These are phyloP conservation scores for Phanerochaete carnosa DNA, from an alignment of 768 basidiomycete genomes.

Conservation along the genomic window DNA sequence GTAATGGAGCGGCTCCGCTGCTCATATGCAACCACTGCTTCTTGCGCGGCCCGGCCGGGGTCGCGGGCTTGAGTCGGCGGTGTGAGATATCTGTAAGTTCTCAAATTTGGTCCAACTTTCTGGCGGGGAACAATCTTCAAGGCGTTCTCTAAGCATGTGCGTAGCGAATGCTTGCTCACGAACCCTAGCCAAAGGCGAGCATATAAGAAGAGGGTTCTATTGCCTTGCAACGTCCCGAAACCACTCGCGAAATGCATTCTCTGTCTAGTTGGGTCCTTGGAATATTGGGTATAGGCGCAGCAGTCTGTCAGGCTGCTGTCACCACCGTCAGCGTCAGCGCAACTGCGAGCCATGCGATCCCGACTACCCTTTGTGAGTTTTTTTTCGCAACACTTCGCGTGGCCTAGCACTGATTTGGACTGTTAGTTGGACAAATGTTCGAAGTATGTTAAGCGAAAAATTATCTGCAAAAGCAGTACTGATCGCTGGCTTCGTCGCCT, in stretches of 20 bases:
- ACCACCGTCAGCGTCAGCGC: constrained; percentile 40
- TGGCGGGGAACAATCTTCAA: neutral
- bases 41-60: neutral
- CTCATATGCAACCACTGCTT: neutral
- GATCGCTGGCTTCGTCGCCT: no score
- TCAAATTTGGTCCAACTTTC: neutral
- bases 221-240: neutral
- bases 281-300: neutral
- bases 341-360: constrained; percentile 49
- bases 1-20: neutral
- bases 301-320: neutral
- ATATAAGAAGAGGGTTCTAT: neutral
- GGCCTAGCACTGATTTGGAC: neutral
- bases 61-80: neutral
- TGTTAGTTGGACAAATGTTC: constrained; percentile 54
- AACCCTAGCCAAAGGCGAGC: neutral
- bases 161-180: neutral
- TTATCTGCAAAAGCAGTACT: no score
- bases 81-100: neutral
- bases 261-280: neutral
- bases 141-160: neutral
- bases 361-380: constrained; percentile 48
- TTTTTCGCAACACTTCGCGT: neutral
- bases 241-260: neutral
- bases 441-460: no score